Evolutionary conservation across 768 basidiomycete genomes (phyloP).

Genomic region (Suillus plorans): DNA sequence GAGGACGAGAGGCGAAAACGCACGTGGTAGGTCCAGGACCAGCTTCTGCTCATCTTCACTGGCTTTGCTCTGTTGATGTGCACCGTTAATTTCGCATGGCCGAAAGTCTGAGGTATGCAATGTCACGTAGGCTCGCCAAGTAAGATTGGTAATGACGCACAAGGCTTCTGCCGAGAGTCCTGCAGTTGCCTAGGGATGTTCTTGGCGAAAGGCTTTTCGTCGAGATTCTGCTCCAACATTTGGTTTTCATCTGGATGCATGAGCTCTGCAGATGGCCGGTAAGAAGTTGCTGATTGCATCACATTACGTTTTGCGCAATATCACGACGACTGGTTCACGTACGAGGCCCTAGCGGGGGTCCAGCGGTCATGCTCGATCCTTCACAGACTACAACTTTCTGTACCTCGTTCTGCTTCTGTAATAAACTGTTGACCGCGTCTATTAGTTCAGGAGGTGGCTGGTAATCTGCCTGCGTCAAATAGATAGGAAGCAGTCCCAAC

Average conservation of each 20-base stretch:
- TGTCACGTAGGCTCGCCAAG: not conserved
- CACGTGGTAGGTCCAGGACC: not conserved
- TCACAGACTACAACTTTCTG: not conserved
- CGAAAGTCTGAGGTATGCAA: constrained; percentile 3
- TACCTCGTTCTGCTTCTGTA: not conserved
- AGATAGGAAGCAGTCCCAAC: not conserved
- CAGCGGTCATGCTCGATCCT: not conserved
- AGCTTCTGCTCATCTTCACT: not conserved
- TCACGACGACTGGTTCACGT: not conserved
- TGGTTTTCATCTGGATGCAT: constrained; percentile 10
- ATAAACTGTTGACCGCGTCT: constrained; percentile 10
- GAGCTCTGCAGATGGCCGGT: constrained; percentile 13
- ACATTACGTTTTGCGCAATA: not conserved
- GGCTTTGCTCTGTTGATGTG: not conserved
- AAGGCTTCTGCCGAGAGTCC: not conserved
- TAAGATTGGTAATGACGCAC: not conserved
- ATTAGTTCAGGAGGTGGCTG: constrained; percentile 15
- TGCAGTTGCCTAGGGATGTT: not conserved
- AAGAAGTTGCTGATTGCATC: not conserved
- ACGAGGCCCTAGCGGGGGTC: not conserved
- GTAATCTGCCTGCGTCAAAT: constrained; percentile 11
- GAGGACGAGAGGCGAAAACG: not conserved
- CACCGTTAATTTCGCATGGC: constrained; percentile 7
- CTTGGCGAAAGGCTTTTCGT: not conserved
- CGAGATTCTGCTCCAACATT: not conserved